Base-by-base conservation (phyloP, 2,329 filamentous ascomycete genomes). In the Alternaria panax region DNA sequence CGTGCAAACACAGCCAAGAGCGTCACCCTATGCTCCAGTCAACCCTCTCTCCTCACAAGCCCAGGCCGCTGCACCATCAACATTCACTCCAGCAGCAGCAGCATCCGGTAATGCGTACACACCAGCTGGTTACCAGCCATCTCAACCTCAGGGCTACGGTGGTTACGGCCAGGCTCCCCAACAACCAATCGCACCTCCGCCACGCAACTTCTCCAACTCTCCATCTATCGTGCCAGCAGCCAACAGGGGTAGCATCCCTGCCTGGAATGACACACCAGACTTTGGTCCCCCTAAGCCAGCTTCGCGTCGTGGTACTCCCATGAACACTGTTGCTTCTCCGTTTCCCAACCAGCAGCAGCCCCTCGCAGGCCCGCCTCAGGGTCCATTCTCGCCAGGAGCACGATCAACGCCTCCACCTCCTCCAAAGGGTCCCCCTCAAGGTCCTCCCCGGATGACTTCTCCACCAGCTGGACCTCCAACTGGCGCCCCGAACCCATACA, bases 221-320 rank as follows among this genome's bases (percentile, higher is more conserved):
- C 84, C 86, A 12, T 84, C 85, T 24, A 78, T 82, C 16, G 48
- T 72, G 34, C 89, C 92, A 22, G 87, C 92, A 18, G 87, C 91
- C 9, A 88, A 87, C 72, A 83, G 87, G 57, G 89, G 88, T 73
- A 90, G 90, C 64, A 89, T 89, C 64, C 87, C 89, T 27, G 90
- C 91, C 69, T 99, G 95, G 95, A 99, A 99, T 69, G 95, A 99
- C 78, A 90, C 96, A 51, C 95, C 95, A 1, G 86, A 97, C 56
- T 88, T 98, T 67, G 76, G 81, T 45, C 85, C 67, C 6, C 87
- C 45, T 92, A 94, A 81, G 54, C 85, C 90, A n/a, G 85, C 87
- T 14, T 85, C 89, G 22, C 88, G 93, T 66, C 87, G 90, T 74
- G 84, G 85, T 45, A 97, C 94, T 1, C 92, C 93, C 55, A 82